A percentile compares a stretch with the other conserved stretches of the same genome.
These are phyloP conservation scores for Neurospora intermedia DNA, from an alignment of 495 filamentous ascomycete species.

Conservation along the genomic window DNA sequence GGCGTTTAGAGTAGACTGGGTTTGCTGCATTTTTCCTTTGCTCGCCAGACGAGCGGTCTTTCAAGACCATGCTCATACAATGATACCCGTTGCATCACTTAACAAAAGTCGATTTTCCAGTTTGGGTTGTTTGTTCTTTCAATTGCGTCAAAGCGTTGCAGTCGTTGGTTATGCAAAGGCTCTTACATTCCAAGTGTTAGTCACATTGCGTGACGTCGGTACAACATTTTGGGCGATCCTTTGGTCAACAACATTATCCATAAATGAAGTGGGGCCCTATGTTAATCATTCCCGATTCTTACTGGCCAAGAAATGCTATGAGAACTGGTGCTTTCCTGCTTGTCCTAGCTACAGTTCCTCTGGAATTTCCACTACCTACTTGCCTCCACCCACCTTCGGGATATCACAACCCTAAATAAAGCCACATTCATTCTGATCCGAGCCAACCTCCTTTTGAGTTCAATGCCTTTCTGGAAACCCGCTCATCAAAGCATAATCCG, in stretches of 20 bases:
- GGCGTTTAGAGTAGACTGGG: constrained; percentile 7
- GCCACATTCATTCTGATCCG: neutral
- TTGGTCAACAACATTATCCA: neutral
- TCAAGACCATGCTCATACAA: neutral
- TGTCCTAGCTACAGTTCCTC: neutral
- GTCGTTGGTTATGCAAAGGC: neutral
- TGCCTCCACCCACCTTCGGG: neutral
- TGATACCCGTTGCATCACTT: constrained; percentile 15
- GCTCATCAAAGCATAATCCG: neutral
- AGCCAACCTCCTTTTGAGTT: neutral
- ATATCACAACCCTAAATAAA: neutral
- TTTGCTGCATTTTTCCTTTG: neutral
- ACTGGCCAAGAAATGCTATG: neutral
- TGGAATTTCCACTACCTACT: neutral
- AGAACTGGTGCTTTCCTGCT: neutral
- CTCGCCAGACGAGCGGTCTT: neutral
- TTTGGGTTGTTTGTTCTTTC: neutral
- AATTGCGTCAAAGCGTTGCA: neutral
- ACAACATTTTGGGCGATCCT: neutral
- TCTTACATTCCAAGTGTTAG: neutral
- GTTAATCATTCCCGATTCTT: neutral
- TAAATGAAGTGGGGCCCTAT: neutral
- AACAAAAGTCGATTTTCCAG: neutral
- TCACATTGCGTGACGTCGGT: neutral
- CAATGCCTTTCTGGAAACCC: neutral